A percentile compares a stretch with the other conserved stretches of the same genome.
Conservation (phyloP, 192 early-diverging fungal species). For the Rhizophagus clarus region DNA sequence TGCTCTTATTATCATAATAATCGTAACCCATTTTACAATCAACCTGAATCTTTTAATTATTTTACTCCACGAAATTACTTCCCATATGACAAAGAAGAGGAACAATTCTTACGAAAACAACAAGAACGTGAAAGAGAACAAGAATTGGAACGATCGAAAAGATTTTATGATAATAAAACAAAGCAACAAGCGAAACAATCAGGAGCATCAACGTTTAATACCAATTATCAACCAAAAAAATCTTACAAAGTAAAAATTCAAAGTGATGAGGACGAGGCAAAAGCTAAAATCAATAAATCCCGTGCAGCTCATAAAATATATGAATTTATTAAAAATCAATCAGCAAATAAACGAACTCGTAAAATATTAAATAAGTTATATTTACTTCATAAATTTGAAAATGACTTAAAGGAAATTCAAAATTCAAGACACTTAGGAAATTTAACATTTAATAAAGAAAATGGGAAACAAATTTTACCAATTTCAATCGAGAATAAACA, state of each 20-base stretch:
- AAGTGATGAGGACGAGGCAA: not conserved
- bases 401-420: not conserved
- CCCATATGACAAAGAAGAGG: not conserved
- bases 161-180: too few species aligned
- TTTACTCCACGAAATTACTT: not conserved
- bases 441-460: constrained; percentile 1
- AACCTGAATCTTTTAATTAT: not conserved
- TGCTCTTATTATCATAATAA: not conserved
- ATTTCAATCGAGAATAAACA: not conserved
- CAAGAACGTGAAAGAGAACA: too few species aligned
- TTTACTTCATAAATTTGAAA: not conserved
- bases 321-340: not conserved
- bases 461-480: not conserved
- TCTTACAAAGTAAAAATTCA: not conserved
- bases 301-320: constrained; percentile 1
- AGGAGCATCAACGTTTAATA: not conserved
- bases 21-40: not conserved
- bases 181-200: too few species aligned
- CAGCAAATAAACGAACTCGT: not conserved
- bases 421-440: not conserved
- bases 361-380: not conserved
- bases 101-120: too few species aligned
- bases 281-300: not conserved
- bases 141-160: too few species aligned
- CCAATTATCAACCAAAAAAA: not conserved